Percentiles rank a stretch among this genome's conserved stretches.
Conservation (phyloP, 352 stramenopile species). For the Phytophthora europaea region DNA sequence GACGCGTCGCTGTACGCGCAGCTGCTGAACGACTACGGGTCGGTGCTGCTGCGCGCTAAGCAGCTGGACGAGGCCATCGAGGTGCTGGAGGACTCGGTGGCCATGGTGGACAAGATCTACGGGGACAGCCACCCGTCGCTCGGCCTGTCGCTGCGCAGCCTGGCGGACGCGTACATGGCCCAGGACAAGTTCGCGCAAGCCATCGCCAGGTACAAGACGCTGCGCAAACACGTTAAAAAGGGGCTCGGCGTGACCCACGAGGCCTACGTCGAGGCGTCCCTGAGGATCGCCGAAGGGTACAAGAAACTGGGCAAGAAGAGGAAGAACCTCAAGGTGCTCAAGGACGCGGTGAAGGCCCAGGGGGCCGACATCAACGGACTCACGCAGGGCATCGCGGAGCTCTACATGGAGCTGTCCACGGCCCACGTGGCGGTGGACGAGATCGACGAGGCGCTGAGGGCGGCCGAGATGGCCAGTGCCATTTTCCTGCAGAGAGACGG, state of each 20-base stretch:
- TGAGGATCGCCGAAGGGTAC: conserved; percentile 79
- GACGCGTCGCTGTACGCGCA: conserved; percentile 84
- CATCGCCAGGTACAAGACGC: conserved; percentile 73
- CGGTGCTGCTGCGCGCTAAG: conserved; percentile 75
- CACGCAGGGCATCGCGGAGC: conserved; percentile 74
- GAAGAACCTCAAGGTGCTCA: conserved; percentile 61
- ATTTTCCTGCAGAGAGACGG: conserved; percentile 79
- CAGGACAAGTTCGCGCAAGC: conserved; percentile 80
- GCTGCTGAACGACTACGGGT: conserved; percentile 84
- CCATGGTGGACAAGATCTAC: conserved; percentile 82
- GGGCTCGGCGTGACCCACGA: conserved; percentile 77
- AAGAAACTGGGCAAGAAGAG: conserved; percentile 71
- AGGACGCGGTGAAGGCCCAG: conserved; percentile 67
- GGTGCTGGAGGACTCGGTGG: conserved; percentile 78
- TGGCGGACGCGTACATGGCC: conserved; percentile 84
- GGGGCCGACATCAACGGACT: conserved; percentile 66
- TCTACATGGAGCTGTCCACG: conserved; percentile 84
- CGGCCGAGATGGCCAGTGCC: conserved; percentile 52
- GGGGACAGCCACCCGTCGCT: conserved; percentile 85
- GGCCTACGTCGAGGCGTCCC: conserved; percentile 76
- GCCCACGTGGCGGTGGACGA: conserved; percentile 54
- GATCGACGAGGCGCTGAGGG: conserved; percentile 46
- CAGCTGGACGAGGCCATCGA: conserved; percentile 83
- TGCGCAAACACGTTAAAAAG: conserved; percentile 76
- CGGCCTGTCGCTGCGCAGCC: conserved; percentile 74